Evolutionary conservation across 1,139 yeast species (phyloP).

Genomic region (Geotrichum candidum): DNA sequence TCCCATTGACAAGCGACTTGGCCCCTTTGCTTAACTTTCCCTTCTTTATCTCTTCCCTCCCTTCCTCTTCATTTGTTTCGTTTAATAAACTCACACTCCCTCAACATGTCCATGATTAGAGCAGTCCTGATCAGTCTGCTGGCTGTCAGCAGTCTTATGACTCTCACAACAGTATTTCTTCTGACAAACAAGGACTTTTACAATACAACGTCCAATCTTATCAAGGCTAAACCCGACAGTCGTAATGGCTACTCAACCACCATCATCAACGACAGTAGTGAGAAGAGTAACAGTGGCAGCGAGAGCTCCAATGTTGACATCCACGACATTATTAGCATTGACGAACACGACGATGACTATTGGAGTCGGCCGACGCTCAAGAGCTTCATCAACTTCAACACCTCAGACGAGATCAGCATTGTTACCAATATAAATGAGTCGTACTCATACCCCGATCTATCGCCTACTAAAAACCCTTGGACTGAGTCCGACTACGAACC

Average conservation of each 20-base stretch:
- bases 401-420: not conserved
- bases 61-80: no score
- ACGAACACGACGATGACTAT: not conserved
- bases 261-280: not conserved
- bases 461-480: constrained; percentile 21
- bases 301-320: not conserved
- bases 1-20: not conserved
- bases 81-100: not conserved
- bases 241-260: not conserved
- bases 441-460: constrained; percentile 14
- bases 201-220: not conserved
- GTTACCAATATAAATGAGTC: constrained; percentile 4
- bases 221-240: not conserved
- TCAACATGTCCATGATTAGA: not conserved
- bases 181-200: not conserved
- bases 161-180: not conserved
- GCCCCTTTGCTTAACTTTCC: not conserved
- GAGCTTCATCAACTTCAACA: not conserved
- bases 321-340: not conserved
- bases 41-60: no score
- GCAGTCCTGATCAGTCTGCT: not conserved
- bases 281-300: not conserved
- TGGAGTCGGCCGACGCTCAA: not conserved
- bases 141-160: not conserved
- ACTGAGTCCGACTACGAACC: constrained; percentile 31